Evolutionary conservation across 176 grass and related monocot species (phyloP), one percentile per base, ranked within the genome.

Genomic region (Avena atlantica): DNA sequence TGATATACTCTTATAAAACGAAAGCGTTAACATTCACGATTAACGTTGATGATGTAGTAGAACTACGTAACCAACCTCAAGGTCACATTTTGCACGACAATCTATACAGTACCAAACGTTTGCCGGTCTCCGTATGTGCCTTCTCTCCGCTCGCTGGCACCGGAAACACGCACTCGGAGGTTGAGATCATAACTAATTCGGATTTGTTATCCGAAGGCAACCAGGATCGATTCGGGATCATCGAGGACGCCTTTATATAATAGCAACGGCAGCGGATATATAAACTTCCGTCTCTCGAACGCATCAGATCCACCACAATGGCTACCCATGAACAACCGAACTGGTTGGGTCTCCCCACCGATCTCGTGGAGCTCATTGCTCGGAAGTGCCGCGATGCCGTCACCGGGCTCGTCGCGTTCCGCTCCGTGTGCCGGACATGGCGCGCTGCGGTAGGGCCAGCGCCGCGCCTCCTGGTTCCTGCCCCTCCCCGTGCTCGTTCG

Each of bases 381-480:
- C 62, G 4, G 12, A 65, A 12, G 62, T 65, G 23, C 24, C 62
- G 62, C 24, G 24, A 65, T 20, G 24, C 65, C 29, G 29, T 68
- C 27, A 31, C 29, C 65, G 65, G 65, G 65, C 65, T 36, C 29
- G 31, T 1, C 14, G 27, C 29, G 40, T 84, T 74, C 70, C 70
- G 82, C 19, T 73, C 82, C 5, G 70, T 76, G 16, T 76, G 70
- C 70, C 40, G 40, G 9, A 6, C 82, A 60, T 76, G 70, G 82
- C 57, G 56, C 16, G 6, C 70, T 25, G 82, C 37, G 56, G 56
- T 29, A 11, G 24, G 24, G 12, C 13, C 49, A 19, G 49, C 55
- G 82, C 55, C 70, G 25, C 60, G 47, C 23, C 74, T 86, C 74
- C 19, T 78, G 19, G 11, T 42, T 4, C 73, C 74, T 29, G 10